Conservation (phyloP, 768 basidiomycete genomes). For the Tulasnella sp. region DNA sequence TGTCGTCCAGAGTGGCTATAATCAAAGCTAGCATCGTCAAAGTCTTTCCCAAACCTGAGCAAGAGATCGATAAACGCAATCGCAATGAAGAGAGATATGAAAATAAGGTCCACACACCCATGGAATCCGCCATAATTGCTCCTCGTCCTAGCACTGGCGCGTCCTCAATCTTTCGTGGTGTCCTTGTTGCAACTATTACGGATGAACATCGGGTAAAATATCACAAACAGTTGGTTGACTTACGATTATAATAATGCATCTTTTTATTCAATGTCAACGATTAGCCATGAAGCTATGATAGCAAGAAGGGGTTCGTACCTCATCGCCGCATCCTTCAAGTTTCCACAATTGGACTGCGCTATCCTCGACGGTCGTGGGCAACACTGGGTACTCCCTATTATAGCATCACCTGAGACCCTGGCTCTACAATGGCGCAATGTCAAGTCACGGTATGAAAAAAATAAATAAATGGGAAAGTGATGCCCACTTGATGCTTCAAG, state of each 20-base stretch:
- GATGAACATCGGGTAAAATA: no score
- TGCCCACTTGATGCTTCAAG: slow-evolving; percentile 67
- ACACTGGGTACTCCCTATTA: slow-evolving; percentile 58
- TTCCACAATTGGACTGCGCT: slow-evolving; percentile 87
- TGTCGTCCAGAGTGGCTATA: slow-evolving; percentile 59
- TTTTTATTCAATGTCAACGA: no score
- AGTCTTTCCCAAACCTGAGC: slow-evolving; percentile 71
- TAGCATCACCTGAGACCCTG: slow-evolving; percentile 85
- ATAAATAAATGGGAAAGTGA: not conserved
- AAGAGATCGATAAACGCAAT: slow-evolving; percentile 25
- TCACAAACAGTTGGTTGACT: no score
- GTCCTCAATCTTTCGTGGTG: slow-evolving; percentile 62
- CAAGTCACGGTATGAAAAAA: not conserved
- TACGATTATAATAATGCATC: slow-evolving; percentile 33
- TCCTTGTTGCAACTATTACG: no score
- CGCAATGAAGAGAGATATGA: not conserved
- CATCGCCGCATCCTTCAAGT: slow-evolving; percentile 38
- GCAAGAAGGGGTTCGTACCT: no score
- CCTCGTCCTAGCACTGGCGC: slow-evolving; percentile 62
- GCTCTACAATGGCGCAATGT: slow-evolving; percentile 35
- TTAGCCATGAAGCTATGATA: no score
- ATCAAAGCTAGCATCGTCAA: slow-evolving; percentile 76
- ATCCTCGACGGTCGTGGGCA: slow-evolving; percentile 56
- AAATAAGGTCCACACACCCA: slow-evolving; percentile 41
- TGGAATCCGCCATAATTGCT: slow-evolving; percentile 82